Percentiles rank a stretch among this genome's conserved stretches.
These are phyloP conservation scores for Stipa capillata DNA, from an alignment of 176 grass and related monocot species.

Conservation along the genomic window DNA sequence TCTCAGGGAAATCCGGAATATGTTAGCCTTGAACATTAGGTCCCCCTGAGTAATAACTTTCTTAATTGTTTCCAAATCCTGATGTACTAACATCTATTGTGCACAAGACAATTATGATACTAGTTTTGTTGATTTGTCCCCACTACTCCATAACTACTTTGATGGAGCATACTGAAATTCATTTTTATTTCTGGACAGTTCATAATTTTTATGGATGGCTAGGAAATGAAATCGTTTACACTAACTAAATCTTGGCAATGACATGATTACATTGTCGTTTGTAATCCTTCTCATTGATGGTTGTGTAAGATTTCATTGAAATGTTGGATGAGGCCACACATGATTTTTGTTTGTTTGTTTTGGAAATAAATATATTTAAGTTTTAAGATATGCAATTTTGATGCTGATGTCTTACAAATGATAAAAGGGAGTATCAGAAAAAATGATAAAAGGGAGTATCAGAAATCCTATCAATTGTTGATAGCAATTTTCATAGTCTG, in stretches of 20 bases:
- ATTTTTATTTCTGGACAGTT: neutral
- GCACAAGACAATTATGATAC: neutral
- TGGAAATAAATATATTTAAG: neutral
- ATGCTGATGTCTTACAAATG: neutral
- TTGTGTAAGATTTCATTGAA: neutral
- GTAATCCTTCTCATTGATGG: neutral
- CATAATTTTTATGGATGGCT: neutral
- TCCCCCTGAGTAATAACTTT: neutral
- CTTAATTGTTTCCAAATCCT: too few species aligned
- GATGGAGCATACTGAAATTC: neutral
- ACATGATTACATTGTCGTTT: neutral
- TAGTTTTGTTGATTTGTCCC: neutral
- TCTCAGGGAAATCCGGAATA: neutral
- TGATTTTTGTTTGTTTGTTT: too few species aligned
- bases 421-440: neutral
- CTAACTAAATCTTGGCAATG: neutral
- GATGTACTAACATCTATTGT: slow-evolving; percentile 1
- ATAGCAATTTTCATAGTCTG: neutral
- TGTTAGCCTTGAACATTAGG: neutral
- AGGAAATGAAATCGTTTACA: neutral
- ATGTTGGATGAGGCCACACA: neutral
- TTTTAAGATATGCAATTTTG: neutral
- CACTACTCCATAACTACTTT: neutral
- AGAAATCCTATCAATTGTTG: neutral
- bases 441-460: neutral